Base-by-base conservation (phyloP, 352 stramenopile genomes). In the Plasmopara muralis region DNA sequence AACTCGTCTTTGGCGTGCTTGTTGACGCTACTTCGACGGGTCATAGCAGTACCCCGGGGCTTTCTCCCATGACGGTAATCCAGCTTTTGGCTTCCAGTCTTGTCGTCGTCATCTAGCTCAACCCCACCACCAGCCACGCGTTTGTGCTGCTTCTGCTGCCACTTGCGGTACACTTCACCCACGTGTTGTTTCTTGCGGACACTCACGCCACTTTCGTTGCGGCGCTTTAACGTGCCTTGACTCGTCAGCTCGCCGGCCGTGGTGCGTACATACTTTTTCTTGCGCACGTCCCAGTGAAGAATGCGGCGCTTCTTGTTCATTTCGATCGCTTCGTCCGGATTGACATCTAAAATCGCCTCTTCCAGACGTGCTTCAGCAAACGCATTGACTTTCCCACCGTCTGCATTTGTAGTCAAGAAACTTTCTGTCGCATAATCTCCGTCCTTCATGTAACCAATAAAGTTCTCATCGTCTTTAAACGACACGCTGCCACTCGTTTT, bases 241-340 rank as follows among this genome's bases (percentile, higher is more conserved):
- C 72, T 81, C 14, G 79, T 92, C 43, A 97, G 70, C 58, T 97
- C 93, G 33, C 87, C 85, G 29, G 95, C 75, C 2, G 87, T 96
- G 6, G 87, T 95, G 69, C 96, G 95, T 45, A 98, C 86, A 55
- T 95, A 98, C 62, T 97, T 97, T 66, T 97, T 97, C 73, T 99
- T 99, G 49, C 95, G 93, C 42, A 93, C 94, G 72, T 99, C 97
- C 97, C 97, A 99, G 70, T 98, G 89, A 66, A 98, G 82, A 68
- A 99, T 96, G 18, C 93, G 79, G n/a, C 97, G 88, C 64, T 98
- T 97, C 67, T 97, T 97, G 55, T 97, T 96, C 71, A 99, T 86
- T 55, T 98, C 89, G 29, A 96, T 82, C n/a, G 96, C 95, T 54
- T 99, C 96, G 55, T 99, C 97, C 10, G 95, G 95, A 53, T 98